Conservation (phyloP, 768 basidiomycete genomes). For the Udeniomyces megalosporus region DNA sequence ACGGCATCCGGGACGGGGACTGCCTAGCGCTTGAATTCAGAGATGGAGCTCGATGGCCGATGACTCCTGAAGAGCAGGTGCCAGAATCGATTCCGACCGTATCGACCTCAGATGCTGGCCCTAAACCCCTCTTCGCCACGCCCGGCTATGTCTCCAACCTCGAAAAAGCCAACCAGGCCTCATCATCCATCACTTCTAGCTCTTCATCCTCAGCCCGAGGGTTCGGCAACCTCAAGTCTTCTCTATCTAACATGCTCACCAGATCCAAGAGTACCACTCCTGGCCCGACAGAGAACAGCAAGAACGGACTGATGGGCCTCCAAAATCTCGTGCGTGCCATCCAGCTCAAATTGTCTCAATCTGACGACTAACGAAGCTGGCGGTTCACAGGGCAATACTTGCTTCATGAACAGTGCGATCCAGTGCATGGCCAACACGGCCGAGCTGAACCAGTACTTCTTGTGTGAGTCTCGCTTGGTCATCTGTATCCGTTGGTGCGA, state of each 20-base stretch:
- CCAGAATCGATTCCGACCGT: background rate
- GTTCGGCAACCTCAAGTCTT: background rate
- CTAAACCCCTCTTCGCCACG: background rate
- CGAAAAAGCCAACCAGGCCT: conserved; percentile 1
- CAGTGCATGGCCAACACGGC: conserved; percentile 88
- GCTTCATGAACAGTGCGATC: conserved; percentile 98
- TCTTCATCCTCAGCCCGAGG: conserved; percentile 5
- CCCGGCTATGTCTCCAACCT: background rate
- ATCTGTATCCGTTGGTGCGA: background rate
- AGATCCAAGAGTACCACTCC: conserved; percentile 23
- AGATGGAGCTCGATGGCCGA: background rate
- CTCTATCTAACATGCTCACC: conserved; percentile 20
- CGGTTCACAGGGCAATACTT: conserved; percentile 96
- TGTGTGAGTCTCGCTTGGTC: conserved; percentile 42
- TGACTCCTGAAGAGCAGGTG: background rate
- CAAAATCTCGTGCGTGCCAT: conserved; percentile 84
- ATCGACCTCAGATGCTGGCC: too few species aligned
- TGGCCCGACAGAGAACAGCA: conserved; percentile 18
- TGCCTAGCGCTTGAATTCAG: conserved; percentile 5
- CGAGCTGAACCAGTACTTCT: conserved; percentile 82
- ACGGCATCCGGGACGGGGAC: background rate
- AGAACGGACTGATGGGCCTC: conserved; percentile 65
- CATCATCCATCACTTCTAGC: conserved; percentile 10
- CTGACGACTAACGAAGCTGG: background rate
- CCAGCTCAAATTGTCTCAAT: conserved; percentile 14